These are phyloP conservation scores for Pleoardoris graminearum DNA, from an alignment of 2,329 filamentous ascomycete genomes.

Conservation along the genomic window DNA sequence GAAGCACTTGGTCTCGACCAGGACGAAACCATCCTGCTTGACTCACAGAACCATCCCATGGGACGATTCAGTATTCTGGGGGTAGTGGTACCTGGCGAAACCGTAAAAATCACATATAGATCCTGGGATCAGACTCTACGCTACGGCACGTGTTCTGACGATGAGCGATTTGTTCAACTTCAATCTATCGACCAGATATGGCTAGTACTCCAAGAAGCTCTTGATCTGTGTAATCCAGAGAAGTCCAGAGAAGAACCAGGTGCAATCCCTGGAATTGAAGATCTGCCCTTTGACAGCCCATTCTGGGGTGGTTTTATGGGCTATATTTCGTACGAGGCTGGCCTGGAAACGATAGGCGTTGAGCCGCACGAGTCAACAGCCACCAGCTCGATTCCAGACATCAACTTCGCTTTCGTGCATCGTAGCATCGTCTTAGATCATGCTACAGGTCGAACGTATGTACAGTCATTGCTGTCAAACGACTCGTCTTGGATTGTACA, in stretches of 20 bases:
- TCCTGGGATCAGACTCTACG: constrained; percentile 9
- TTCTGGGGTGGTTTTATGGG: constrained; percentile 83
- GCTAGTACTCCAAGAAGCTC: constrained; percentile 12
- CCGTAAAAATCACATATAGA: constrained; percentile 13
- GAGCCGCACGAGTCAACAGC: constrained; percentile 24
- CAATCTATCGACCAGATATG: constrained; percentile 14
- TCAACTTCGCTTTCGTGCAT: constrained; percentile 72
- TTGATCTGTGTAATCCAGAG: constrained; percentile 8
- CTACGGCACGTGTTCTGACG: constrained; percentile 2
- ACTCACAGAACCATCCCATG: constrained; percentile 13
- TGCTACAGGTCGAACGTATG: constrained; percentile 56
- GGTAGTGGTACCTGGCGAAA: constrained; percentile 9
- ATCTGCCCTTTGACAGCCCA: constrained; percentile 41
- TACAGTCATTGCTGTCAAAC: constrained; percentile 63
- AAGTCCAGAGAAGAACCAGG: not conserved
- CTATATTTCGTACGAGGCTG: constrained; percentile 79
- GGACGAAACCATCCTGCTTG: constrained; percentile 10
- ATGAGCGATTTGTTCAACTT: constrained; percentile 2
- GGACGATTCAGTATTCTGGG: constrained; percentile 14
- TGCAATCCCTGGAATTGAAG: not conserved
- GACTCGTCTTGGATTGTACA: constrained; percentile 48
- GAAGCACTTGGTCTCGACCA: constrained; percentile 10
- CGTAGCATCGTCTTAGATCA: constrained; percentile 77
- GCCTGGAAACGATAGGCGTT: constrained; percentile 62
- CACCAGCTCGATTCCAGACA: constrained; percentile 50